Percentiles rank a stretch among this genome's conserved stretches.
phyloP scores from a whole-genome alignment of 1,284 basidiomycete genomes.

The Kalmanozyma brasiliensis region DNA sequence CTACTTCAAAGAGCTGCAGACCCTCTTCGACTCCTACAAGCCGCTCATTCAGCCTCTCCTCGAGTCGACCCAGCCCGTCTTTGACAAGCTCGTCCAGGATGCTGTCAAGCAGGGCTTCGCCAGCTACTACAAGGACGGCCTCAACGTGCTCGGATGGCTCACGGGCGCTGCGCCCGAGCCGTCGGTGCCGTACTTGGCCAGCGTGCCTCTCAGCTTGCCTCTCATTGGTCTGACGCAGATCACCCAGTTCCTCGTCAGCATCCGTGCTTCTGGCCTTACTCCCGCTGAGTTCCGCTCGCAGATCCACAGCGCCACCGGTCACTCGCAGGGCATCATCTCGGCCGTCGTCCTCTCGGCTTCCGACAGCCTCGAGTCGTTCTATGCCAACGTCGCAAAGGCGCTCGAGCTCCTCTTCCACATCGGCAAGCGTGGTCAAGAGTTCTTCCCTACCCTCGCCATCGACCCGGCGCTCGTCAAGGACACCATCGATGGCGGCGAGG shows the following conservation, averaged over 20 bases:
- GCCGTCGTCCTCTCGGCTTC: conserved; percentile 87
- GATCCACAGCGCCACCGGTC: conserved; percentile 88
- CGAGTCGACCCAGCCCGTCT: conserved; percentile 72
- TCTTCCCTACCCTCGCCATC: conserved; percentile 91
- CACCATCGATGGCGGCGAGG: conserved; percentile 90
- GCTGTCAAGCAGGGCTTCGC: conserved; percentile 72
- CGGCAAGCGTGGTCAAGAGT: conserved; percentile 90
- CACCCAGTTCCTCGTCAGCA: conserved; percentile 86
- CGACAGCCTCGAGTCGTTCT: conserved; percentile 78
- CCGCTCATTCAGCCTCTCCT: conserved; percentile 83
- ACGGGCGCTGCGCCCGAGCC: conserved; percentile 78
- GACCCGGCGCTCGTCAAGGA: conserved; percentile 89
- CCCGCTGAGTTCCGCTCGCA: conserved; percentile 82
- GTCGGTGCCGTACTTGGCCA: conserved; percentile 86
- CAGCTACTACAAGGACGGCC: conserved; percentile 81
- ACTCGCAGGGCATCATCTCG: conserved; percentile 95
- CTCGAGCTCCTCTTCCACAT: conserved; percentile 92
- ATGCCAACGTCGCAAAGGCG: conserved; percentile 82
- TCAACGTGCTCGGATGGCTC: conserved; percentile 87
- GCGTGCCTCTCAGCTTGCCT: conserved; percentile 92
- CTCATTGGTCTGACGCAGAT: conserved; percentile 96
- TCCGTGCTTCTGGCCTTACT: conserved; percentile 78
- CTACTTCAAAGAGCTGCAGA: conserved; percentile 94
- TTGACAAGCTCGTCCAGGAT: conserved; percentile 56
- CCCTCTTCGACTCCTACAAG: conserved; percentile 87